Base-by-base conservation (phyloP, 2,329 filamentous ascomycete species). In the Chaetomium globosum region DNA sequence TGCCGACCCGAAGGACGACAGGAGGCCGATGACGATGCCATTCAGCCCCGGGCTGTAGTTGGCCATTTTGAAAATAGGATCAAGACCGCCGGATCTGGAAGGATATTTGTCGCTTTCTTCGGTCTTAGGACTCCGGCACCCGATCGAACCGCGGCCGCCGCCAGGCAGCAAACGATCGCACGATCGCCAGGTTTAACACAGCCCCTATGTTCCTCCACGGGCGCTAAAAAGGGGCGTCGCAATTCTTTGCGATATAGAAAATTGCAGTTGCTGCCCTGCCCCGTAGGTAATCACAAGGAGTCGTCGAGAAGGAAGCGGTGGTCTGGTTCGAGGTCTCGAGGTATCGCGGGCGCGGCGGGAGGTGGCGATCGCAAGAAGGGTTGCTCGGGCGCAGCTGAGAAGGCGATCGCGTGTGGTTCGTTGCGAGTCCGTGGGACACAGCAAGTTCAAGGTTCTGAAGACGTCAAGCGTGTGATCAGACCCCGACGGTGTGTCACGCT, bases 1-100 rank as follows among this genome's bases (percentile, higher is more conserved):
- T 53, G 94, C 94, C 48, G 93, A 96, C 68, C 93, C 94, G 78
- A 98, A 94, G 16, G 94, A 96, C 48, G 93, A 97, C 68, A 97
- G 84, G 75, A 99, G 88, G 71, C 94, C 95, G 76, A 99, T 98
- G 77, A 98, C 85, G 73, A 98, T 91, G 77, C 94, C 94, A 69
- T 86, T 87, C 70, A 87, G 76, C 31, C 67, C 67, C 26, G 70
- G 64, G 59, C 59, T 59, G 59, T 68, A 66, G 63, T 68, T 57
- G 63, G 63, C 59, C 71, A 71, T 71, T 30, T 63, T 68, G 65
- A 53, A 53, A 61, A 55, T 31, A 52, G 9, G 6, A n/a, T 28
- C n/a, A 21, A 33, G n/a, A 36, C 46, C 28, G 30, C 48, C 48
- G 23, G 39, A 43, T 39, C 51, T 19, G 31, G 46, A 59, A 16